Conservation (phyloP, 2,329 filamentous ascomycete genomes). For the Myriosclerotinia curreyana region DNA sequence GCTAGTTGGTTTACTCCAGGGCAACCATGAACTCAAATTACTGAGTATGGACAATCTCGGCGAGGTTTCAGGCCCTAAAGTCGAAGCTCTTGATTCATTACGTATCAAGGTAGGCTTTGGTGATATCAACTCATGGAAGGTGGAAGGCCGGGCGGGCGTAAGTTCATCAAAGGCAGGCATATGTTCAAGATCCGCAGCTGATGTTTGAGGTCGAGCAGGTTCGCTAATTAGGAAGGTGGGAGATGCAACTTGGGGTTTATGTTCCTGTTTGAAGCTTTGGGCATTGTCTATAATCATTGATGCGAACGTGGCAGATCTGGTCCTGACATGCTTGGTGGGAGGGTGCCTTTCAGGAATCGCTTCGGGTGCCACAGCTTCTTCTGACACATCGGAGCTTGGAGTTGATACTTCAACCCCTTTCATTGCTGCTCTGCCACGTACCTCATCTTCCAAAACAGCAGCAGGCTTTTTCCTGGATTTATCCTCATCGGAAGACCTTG, state of each 20-base stretch:
- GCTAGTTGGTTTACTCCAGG: conserved; percentile 30
- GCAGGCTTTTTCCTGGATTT: conserved; percentile 56
- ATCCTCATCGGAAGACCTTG: conserved; percentile 61
- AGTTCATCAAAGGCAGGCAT: conserved; percentile 25
- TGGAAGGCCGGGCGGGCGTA: conserved; percentile 25
- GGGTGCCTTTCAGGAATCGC: conserved; percentile 24
- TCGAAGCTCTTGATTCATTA: conserved; percentile 35
- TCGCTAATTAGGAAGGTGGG: conserved; percentile 50
- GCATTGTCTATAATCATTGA: conserved; percentile 45
- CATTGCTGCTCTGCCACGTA: conserved; percentile 50
- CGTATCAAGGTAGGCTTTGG: conserved; percentile 31
- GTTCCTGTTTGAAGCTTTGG: conserved; percentile 38
- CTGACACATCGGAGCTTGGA: conserved; percentile 17
- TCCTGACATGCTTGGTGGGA: conserved; percentile 35
- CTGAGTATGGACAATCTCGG: conserved; percentile 31
- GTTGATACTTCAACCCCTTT: conserved; percentile 26
- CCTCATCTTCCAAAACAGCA: conserved; percentile 53
- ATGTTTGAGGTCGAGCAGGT: conserved; percentile 57
- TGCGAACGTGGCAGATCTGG: conserved; percentile 47
- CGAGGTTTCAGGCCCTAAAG: conserved; percentile 27
- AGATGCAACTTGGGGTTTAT: conserved; percentile 40
- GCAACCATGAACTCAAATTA: conserved; percentile 38
- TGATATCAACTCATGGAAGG: conserved; percentile 28
- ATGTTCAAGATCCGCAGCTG: conserved; percentile 40
- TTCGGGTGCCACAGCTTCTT: conserved; percentile 24